Base-by-base conservation (phyloP, 495 filamentous ascomycete genomes). In the Aspergillus conjunctus region DNA sequence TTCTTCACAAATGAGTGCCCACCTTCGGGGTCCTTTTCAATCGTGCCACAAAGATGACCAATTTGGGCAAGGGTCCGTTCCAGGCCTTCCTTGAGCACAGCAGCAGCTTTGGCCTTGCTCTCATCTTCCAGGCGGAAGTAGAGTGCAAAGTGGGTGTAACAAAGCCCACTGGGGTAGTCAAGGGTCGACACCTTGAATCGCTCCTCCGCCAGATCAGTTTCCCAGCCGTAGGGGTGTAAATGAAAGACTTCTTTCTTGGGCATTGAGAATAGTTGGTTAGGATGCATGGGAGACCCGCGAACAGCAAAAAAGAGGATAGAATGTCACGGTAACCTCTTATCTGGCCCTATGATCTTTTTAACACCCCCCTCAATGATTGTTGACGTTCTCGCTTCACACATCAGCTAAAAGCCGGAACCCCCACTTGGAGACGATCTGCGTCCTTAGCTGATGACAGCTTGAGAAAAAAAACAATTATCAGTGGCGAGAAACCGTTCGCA, bases 1-100 rank as follows among this genome's bases (percentile, higher is more conserved):
- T 66, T 76, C 60, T 79, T 81, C 45, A 75, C 66, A 51, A 78
- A 78, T 0, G 68, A 73, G 45, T 73, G 65, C 33, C 71, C 68
- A 21, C 71, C 72, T 9, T 55, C 58, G 9, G 66, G n/a, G 11
- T 71, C 62, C 51, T 74, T 73, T 56, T 80, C 75, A n/a, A n/a
- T n/a, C 39, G 80, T 73, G 10, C 65, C 76, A 15, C 78, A 70
- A 14, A 80, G 55, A 58, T 81, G 77, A 14, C 77, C 62, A 18
- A 59, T 59, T 51, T 81, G 76, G 39, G 65, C 66, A 18, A 81
- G 65, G 7, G 76, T 78, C 12, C 59, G 50, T 48, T 77, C 70
- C 21, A 80, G 72, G 37, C 74, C 73, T 8, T 30, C 20, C 26
- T 66, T 66, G 21, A 79, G 55, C 5, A 65, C 51, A 2, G 63